phyloP scores from a whole-genome alignment of 2,329 filamentous ascomycete genomes.

The Corinectria fuckeliana region DNA sequence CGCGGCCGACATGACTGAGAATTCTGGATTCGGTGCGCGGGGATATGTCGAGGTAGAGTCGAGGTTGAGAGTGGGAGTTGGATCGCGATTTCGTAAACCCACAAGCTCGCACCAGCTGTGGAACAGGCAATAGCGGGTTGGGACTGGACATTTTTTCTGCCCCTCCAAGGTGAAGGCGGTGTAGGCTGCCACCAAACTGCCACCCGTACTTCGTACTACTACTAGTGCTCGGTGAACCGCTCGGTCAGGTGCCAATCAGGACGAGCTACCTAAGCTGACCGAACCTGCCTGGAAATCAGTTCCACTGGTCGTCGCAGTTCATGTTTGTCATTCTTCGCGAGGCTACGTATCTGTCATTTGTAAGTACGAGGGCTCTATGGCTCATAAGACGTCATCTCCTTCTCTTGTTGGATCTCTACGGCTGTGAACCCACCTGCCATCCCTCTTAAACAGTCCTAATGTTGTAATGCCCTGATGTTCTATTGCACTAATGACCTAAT shows the following conservation, averaged over 20 bases:
- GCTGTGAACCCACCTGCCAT: too few relatives aligned
- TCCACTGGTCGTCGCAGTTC: constrained; percentile 46
- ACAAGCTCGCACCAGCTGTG: constrained; percentile 41
- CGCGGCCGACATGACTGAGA: constrained; percentile 82
- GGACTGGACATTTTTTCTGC: constrained; percentile 46
- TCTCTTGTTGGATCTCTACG: constrained; percentile 42
- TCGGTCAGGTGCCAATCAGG: constrained; percentile 11
- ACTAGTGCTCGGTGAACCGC: constrained; percentile 12
- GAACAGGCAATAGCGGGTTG: constrained; percentile 39
- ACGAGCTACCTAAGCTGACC: too few relatives aligned
- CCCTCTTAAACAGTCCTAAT: too few relatives aligned
- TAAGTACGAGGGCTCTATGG: constrained; percentile 33
- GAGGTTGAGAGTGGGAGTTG: constrained; percentile 26
- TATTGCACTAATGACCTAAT: too few relatives aligned
- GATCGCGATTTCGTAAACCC: constrained; percentile 41
- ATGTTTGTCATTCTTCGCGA: constrained; percentile 45
- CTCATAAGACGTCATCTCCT: constrained; percentile 33
- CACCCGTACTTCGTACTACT: too few relatives aligned
- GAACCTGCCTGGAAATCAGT: constrained; percentile 48
- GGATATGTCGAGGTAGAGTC: constrained; percentile 31
- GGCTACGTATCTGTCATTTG: constrained; percentile 34
- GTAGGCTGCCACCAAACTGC: constrained; percentile 30
- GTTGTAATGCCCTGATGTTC: too few relatives aligned
- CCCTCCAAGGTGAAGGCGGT: constrained; percentile 41
- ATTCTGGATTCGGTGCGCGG: constrained; percentile 23